Percentiles rank a stretch among this genome's conserved stretches.
These are phyloP conservation scores for Colletotrichum lupini DNA, from an alignment of 2,329 filamentous ascomycete species.

Conservation along the genomic window DNA sequence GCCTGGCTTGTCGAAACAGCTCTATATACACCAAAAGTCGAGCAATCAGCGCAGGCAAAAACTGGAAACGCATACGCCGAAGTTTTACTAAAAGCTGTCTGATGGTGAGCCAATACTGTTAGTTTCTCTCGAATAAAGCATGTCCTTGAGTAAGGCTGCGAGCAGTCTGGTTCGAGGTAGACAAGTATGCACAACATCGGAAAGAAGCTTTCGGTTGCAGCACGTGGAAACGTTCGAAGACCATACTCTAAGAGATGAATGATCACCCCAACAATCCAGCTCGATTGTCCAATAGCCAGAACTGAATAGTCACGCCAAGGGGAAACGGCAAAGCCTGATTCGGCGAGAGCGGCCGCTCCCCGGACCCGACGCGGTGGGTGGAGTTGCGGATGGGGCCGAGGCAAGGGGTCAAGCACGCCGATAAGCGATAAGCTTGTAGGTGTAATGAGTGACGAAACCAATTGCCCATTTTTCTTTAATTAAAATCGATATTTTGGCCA, in stretches of 20 bases:
- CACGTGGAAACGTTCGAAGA: not conserved
- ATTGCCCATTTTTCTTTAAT: conserved; percentile 4
- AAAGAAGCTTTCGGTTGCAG: too few species aligned
- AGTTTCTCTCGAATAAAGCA: too few species aligned
- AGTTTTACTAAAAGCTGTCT: not conserved
- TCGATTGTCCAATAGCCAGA: not conserved
- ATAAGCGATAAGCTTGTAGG: conserved; percentile 22
- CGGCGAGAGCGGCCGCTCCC: conserved; percentile 13
- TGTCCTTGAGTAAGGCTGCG: too few species aligned
- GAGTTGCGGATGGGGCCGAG: conserved; percentile 6
- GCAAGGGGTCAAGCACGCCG: not conserved
- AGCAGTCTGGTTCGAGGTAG: too few species aligned
- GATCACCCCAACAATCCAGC: not conserved
- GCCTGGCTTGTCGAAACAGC: not conserved
- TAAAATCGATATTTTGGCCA: conserved; percentile 22
- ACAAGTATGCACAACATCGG: too few species aligned
- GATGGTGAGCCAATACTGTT: too few species aligned
- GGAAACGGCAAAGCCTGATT: conserved; percentile 29
- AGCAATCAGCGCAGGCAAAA: too few species aligned
- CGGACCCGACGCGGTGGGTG: conserved; percentile 19
- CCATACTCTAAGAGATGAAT: not conserved
- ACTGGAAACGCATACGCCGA: too few species aligned
- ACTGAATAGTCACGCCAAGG: conserved; percentile 4
- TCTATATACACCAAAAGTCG: too few species aligned
- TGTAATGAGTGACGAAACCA: conserved; percentile 35